Percentiles rank a stretch among this genome's conserved stretches.
Conservation (phyloP, 2,329 filamentous ascomycete species). For the Hypoxylon sp. region DNA sequence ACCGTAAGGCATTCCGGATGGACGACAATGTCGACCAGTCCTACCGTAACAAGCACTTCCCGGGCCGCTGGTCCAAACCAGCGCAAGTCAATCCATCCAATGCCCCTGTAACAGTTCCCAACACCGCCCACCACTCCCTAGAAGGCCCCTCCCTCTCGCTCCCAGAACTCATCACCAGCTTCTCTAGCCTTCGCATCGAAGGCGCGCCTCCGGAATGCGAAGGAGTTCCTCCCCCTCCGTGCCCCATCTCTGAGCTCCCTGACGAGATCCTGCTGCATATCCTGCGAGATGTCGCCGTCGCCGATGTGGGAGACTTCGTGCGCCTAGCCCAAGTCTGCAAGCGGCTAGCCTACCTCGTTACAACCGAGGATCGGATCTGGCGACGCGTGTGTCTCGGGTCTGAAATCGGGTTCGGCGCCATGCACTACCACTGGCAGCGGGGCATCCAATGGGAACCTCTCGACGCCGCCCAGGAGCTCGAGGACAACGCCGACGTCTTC, state of each 20-base stretch:
- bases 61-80: constrained; percentile 70
- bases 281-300: constrained; percentile 77
- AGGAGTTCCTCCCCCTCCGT: constrained; percentile 79
- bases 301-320: constrained; percentile 82
- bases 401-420: constrained; percentile 83
- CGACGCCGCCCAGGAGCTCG: constrained; percentile 50
- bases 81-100: constrained; percentile 56
- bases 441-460: constrained; percentile 71
- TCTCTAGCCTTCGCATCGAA: constrained; percentile 78
- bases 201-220: constrained; percentile 78
- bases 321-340: constrained; percentile 88
- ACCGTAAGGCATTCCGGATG: constrained; percentile 92
- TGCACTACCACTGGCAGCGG: constrained; percentile 84
- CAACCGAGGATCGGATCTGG: constrained; percentile 90
- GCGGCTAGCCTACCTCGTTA: constrained; percentile 85
- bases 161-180: constrained; percentile 81
- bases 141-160: constrained; percentile 69
- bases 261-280: constrained; percentile 89
- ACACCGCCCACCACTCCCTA: constrained; percentile 70
- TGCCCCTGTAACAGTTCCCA: constrained; percentile 65
- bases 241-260: constrained; percentile 82
- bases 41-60: constrained; percentile 94
- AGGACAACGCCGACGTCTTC: constrained; percentile 53
- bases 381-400: constrained; percentile 77
- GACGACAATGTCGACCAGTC: constrained; percentile 86